phyloP scores from a whole-genome alignment of 2,329 filamentous ascomycete species.

The Atkinsonella hypoxylon region DNA sequence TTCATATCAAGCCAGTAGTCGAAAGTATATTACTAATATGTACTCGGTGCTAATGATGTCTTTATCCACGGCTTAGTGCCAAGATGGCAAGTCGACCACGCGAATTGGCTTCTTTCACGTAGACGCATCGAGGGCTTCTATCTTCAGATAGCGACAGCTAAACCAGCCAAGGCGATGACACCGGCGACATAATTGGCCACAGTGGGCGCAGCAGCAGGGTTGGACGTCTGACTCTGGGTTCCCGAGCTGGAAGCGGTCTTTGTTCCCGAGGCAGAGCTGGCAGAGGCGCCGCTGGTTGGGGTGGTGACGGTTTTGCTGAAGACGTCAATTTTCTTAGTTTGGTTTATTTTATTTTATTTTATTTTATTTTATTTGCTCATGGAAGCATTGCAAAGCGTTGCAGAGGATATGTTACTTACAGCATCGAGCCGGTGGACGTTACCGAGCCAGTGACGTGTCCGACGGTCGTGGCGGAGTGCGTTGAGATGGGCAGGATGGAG shows the following conservation, averaged over 20 bases:
- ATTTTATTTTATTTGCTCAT: no score
- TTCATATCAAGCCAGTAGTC: no score
- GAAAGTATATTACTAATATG: no score
- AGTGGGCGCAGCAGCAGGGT: slow-evolving; percentile 13
- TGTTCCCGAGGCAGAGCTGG: background rate
- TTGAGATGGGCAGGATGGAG: slow-evolving; percentile 5
- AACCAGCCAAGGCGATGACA: slow-evolving; percentile 12
- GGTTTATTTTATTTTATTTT: background rate
- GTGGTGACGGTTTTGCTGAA: background rate
- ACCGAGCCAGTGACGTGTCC: slow-evolving; percentile 1
- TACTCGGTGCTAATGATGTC: no score
- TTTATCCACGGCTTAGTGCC: no score
- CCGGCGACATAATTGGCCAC: slow-evolving; percentile 10
- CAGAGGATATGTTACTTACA: no score
- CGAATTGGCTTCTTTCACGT: no score
- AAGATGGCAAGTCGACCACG: no score
- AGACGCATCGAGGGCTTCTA: no score
- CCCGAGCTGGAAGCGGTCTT: background rate
- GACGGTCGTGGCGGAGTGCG: background rate
- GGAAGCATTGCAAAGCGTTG: no score
- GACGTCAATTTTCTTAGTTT: background rate
- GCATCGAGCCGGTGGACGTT: background rate
- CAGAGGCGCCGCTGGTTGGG: background rate
- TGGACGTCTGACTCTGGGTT: slow-evolving; percentile 7
- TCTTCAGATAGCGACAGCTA: slow-evolving; percentile 9